Base-by-base conservation (phyloP, 306 rosid species). In the Cercis canadensis region DNA sequence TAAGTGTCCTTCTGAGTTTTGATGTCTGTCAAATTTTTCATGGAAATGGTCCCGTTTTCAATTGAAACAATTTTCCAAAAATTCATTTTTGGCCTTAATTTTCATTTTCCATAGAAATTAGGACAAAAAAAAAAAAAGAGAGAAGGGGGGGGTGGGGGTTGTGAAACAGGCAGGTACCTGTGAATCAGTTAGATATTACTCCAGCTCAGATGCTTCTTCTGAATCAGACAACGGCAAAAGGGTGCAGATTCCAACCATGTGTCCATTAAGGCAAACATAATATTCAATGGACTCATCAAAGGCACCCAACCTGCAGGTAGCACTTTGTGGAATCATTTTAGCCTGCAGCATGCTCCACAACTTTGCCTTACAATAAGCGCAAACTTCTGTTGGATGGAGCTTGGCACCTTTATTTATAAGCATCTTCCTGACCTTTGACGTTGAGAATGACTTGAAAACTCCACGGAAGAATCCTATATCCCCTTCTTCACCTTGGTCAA, bases 261-360 rank as follows among this genome's bases (percentile, higher is more conserved):
- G 99, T 58, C 99, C 99, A 16, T 94, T 91, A 63, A 94, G 96
- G 78, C 99, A 94, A 69, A 94, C 99, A 66, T 84, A 87, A 74
- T 94, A 94, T 72, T 94, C 97, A 0, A 94, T 82, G 37, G 86
- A 75, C 67, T 91, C 96, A 83, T 94, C 96, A 29, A 87, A 85
- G 24, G 97, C 87, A 50, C 83, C 97, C 89, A 94, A 80, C 77
- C 96, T 84, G 70, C 89, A 81, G 75, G 91, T 89, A 18, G 99
- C 99, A 71, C 88, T 91, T 73, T 75, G 96, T 2, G 99, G 96
- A 57, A 94, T 87, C 99, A 94, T 91, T 58, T 86, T 84, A 49
- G 99, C 99, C 84, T 91, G 96, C 72, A 83, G 73, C 99, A 94
- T 91, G 87, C 85, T 94, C 99, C 99, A 94, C 76, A 91, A 51